Conservation (phyloP, 352 stramenopile species). For the Saprolegnia parasitica region DNA sequence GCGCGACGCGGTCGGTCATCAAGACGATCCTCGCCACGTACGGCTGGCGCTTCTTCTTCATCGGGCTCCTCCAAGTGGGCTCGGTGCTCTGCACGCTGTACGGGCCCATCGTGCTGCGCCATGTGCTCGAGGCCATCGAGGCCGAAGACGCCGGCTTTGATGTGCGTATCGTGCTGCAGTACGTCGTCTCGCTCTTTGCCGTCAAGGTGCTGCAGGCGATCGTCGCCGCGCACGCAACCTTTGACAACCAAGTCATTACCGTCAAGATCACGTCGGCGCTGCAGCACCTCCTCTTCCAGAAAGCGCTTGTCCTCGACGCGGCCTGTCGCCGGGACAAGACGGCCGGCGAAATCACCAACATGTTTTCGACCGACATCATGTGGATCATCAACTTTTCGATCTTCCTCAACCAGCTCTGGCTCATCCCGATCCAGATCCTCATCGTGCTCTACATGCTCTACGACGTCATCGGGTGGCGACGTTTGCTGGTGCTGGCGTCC, state of each 20-base stretch:
- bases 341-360: slow-evolving; percentile 86
- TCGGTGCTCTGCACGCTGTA: slow-evolving; percentile 33
- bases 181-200: slow-evolving; percentile 35
- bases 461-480: slow-evolving; percentile 32
- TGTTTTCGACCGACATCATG: slow-evolving; percentile 89
- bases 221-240: slow-evolving; percentile 31
- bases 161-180: slow-evolving; percentile 26
- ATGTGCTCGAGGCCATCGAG: slow-evolving; percentile 41
- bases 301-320: slow-evolving; percentile 35
- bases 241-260: slow-evolving; percentile 33
- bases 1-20: slow-evolving; percentile 28
- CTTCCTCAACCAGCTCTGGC: slow-evolving; percentile 38
- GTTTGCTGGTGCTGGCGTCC: slow-evolving; percentile 36
- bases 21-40: slow-evolving; percentile 32
- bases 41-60: slow-evolving; percentile 29
- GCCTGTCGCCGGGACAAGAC: slow-evolving; percentile 7
- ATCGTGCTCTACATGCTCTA: slow-evolving; percentile 41
- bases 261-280: slow-evolving; percentile 34
- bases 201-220: slow-evolving; percentile 36
- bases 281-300: slow-evolving; percentile 39
- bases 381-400: slow-evolving; percentile 39
- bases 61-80: slow-evolving; percentile 31
- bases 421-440: slow-evolving; percentile 36
- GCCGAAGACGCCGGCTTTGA: slow-evolving; percentile 30
- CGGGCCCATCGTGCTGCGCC: slow-evolving; percentile 39